These are phyloP conservation scores for Berkeleyomyces rouxiae DNA, from an alignment of 2,329 filamentous ascomycete genomes.

Conservation along the genomic window DNA sequence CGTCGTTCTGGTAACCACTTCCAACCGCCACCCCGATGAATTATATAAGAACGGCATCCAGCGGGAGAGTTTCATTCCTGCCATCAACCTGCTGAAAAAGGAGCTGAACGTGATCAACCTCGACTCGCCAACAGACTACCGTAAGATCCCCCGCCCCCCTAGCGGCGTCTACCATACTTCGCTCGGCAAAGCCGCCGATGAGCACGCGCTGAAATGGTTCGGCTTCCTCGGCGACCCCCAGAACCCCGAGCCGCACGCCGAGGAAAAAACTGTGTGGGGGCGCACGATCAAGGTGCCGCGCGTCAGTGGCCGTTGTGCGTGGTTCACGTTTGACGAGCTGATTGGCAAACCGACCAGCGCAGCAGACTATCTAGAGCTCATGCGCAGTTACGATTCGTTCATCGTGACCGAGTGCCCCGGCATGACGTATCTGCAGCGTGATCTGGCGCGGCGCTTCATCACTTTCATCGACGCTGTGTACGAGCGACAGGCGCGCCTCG, in stretches of 20 bases:
- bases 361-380: slow-evolving; percentile 87
- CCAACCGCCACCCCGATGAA: slow-evolving; percentile 89
- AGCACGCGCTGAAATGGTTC: slow-evolving; percentile 91
- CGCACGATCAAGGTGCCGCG: slow-evolving; percentile 73
- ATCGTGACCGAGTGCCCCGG: slow-evolving; percentile 80
- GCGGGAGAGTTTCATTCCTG: slow-evolving; percentile 84
- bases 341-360: slow-evolving; percentile 80
- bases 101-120: slow-evolving; percentile 82
- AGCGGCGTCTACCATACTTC: slow-evolving; percentile 89
- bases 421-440: slow-evolving; percentile 75
- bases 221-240: slow-evolving; percentile 76
- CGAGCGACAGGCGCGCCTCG: slow-evolving; percentile 81
- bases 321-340: slow-evolving; percentile 84
- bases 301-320: slow-evolving; percentile 74
- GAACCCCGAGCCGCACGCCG: slow-evolving; percentile 55
- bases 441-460: slow-evolving; percentile 84
- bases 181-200: slow-evolving; percentile 57
- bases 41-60: slow-evolving; percentile 98
- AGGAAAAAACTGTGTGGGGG: slow-evolving; percentile 79
- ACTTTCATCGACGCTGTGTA: slow-evolving; percentile 97
- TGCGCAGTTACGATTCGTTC: slow-evolving; percentile 79
- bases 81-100: slow-evolving; percentile 77
- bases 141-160: slow-evolving; percentile 83
- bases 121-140: slow-evolving; percentile 89
- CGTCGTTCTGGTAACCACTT: slow-evolving; percentile 91